These are phyloP conservation scores for Cenchrus americanus DNA, from an alignment of 176 grass and related monocot genomes.

Conservation along the genomic window DNA sequence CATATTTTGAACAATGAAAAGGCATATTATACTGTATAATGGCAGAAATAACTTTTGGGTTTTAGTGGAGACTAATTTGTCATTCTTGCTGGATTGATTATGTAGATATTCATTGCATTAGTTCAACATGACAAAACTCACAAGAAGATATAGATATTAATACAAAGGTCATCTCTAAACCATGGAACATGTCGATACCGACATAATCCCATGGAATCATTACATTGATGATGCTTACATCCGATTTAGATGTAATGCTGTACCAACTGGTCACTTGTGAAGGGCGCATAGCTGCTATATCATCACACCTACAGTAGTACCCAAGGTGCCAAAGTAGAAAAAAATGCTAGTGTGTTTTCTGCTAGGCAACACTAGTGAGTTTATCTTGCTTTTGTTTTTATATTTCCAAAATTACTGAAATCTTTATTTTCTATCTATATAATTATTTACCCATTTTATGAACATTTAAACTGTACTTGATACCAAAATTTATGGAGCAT, in stretches of 20 bases:
- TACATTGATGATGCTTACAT: not conserved
- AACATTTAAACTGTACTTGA: not conserved
- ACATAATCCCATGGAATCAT: not conserved
- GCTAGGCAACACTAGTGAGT: not conserved
- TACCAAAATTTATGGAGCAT: not conserved
- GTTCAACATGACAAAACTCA: not conserved
- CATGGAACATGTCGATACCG: not conserved
- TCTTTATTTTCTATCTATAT: not conserved
- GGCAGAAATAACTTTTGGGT: not conserved
- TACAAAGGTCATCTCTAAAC: not conserved
- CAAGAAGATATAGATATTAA: not conserved
- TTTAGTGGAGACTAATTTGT: not conserved
- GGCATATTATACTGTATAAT: not conserved
- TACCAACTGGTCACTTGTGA: not conserved
- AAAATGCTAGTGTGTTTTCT: not conserved
- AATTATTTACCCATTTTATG: not conserved
- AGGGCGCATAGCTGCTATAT: not conserved
- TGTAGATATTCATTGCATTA: not conserved
- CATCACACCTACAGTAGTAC: too few species aligned
- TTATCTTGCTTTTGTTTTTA: not conserved
- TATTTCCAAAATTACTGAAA: not conserved
- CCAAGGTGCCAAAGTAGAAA: not conserved
- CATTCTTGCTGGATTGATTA: not conserved
- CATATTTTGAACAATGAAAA: not conserved
- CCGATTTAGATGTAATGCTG: not conserved